Base-by-base conservation (phyloP, 106 monocot species). In the Platanthera guangdongensis region DNA sequence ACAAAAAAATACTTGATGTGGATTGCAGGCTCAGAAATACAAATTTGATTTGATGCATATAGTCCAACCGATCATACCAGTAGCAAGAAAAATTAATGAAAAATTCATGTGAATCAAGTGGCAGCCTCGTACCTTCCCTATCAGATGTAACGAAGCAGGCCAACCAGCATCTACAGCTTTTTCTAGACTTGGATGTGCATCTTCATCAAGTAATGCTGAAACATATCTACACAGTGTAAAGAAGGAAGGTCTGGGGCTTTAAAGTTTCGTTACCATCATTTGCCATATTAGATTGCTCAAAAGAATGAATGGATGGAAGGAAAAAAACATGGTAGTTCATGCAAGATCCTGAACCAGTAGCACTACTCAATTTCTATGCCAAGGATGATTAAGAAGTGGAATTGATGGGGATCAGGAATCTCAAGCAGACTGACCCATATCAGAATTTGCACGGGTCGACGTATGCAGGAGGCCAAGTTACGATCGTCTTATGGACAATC, bases 141-240 rank as follows among this genome's bases (percentile, higher is more conserved):
- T 94, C 78, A 99, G 87, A 79, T 99, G 97, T 52, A 99, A 81
- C 50, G 91, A 94, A 84, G 91, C 94, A 73, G 97, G 97, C 97
- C 94, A 99, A 52, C 94, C 94, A 79, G 82, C 83, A 83, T 50
- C 67, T 77, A 89, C 69, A 75, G 97, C 97, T 57, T 81, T 86
- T 73, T 94, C 80, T 79, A 99, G 79, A 87, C 77, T 85, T 75
- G 89, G 84, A 46, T 88, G 74, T 63, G 86, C 91, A 8, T 76
- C 88, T 67, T 92, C 85, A 52, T 92, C 82, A 53, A 86, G 76
- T 52, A 99, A 86, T 71, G 97, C 97, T 78, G 97, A 94, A 79
- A 99, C 82, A 83, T 99, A 99, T 69, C 97, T 99, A 74, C 50
- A 68, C 1, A 50, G 9, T 59, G 46, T 62, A 68, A 77, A 72